Percentiles rank a stretch among this genome's conserved stretches.
Conservation (phyloP, 2,329 filamentous ascomycete species). For the Lizonia empirigonia region DNA sequence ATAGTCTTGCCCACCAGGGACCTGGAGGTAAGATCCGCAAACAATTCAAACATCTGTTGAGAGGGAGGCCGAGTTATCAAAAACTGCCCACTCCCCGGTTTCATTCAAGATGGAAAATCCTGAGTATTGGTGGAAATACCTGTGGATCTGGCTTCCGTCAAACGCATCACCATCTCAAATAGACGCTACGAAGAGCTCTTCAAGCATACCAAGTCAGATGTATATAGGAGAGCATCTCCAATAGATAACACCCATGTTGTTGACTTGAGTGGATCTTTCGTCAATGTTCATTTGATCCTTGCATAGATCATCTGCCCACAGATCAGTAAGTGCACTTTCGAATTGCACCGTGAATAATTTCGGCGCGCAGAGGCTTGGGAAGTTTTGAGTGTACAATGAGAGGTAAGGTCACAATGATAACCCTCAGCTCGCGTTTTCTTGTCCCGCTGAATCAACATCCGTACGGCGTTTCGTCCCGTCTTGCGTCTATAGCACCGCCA, state of each 20-base stretch:
- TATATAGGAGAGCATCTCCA: neutral
- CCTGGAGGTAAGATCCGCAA: neutral
- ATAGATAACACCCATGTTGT: constrained; percentile 18
- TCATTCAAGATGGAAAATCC: neutral
- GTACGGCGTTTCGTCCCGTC: too few relatives aligned
- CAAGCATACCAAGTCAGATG: constrained; percentile 23
- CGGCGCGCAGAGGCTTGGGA: neutral
- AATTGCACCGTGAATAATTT: too few relatives aligned
- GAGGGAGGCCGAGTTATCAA: neutral
- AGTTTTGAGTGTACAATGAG: too few relatives aligned
- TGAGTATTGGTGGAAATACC: constrained; percentile 1
- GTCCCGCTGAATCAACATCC: too few relatives aligned
- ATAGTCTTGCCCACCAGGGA: constrained; percentile 7
- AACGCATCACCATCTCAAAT: constrained; percentile 2
- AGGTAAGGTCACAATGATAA: too few relatives aligned
- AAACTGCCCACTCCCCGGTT: neutral
- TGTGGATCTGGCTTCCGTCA: neutral
- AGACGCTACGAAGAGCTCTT: neutral
- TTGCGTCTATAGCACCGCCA: too few relatives aligned
- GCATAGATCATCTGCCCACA: constrained; percentile 20
- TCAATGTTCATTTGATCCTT: constrained; percentile 17
- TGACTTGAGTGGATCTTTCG: constrained; percentile 15
- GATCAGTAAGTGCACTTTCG: neutral
- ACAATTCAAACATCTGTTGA: neutral
- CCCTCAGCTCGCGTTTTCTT: too few relatives aligned